Evolutionary conservation across 305 asterid genomes (phyloP).

Genomic region (Stenogyne calaminthoides): DNA sequence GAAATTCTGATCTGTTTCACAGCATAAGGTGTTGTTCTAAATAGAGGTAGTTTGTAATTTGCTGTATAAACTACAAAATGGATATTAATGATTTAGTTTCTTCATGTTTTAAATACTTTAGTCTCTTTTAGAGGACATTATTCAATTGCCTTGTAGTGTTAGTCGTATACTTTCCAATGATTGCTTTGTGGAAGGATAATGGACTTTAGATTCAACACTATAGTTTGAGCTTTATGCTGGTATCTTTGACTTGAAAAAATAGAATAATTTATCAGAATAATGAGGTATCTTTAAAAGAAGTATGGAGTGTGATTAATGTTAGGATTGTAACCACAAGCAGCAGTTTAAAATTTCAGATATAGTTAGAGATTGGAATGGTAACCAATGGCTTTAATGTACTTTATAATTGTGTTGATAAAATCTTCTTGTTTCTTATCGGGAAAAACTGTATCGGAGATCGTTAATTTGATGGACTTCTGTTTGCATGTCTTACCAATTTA

Average conservation of each 20-base stretch:
- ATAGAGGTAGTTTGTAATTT: neutral
- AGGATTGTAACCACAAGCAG: neutral
- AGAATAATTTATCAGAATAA: neutral
- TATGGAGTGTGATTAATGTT: neutral
- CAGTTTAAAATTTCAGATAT: neutral
- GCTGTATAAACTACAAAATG: neutral
- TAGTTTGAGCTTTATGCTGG: too few species aligned
- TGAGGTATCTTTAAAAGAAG: neutral
- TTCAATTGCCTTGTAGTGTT: neutral
- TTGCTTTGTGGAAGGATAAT: neutral
- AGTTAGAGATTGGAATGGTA: neutral
- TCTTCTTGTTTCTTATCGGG: neutral
- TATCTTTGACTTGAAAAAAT: too few species aligned
- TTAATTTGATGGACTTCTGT: neutral
- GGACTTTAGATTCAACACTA: too few species aligned
- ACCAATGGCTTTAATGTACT: neutral
- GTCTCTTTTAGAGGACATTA: neutral
- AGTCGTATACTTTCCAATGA: neutral
- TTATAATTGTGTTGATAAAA: too few species aligned
- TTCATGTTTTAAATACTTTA: neutral
- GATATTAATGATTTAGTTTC: too few species aligned
- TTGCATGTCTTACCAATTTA: neutral
- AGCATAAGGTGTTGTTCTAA: neutral
- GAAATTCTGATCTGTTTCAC: neutral
- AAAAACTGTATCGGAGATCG: neutral